These are phyloP conservation scores for Mycena crocata DNA, from an alignment of 768 basidiomycete species.

Conservation along the genomic window DNA sequence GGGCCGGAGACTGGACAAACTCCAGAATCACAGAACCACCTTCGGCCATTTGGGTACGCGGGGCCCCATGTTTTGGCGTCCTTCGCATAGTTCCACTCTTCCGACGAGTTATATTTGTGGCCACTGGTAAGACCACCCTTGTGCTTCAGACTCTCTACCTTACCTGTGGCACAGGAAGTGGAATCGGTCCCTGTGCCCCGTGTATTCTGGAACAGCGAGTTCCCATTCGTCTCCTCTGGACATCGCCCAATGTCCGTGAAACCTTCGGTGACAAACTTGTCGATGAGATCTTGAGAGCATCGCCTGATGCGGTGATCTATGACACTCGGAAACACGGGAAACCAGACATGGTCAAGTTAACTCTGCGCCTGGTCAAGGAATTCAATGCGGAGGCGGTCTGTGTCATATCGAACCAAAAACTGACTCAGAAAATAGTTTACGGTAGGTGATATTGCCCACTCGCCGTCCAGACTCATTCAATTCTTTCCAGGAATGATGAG, in stretches of 20 bases:
- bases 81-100: slow-evolving; percentile 66
- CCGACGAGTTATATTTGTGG: slow-evolving; percentile 66
- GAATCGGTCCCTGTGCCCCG: slow-evolving; percentile 72
- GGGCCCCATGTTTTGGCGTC: slow-evolving; percentile 66
- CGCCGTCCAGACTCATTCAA: background rate
- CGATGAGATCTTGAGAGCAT: slow-evolving; percentile 63
- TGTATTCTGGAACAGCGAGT: slow-evolving; percentile 62
- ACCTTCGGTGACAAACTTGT: slow-evolving; percentile 74
- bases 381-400: slow-evolving; percentile 66
- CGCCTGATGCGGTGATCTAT: slow-evolving; percentile 68
- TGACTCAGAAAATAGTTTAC: slow-evolving; percentile 69
- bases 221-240: slow-evolving; percentile 71
- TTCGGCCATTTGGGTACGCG: slow-evolving; percentile 66
- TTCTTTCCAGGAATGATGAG: slow-evolving; percentile 48
- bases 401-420: slow-evolving; percentile 68
- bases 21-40: slow-evolving; percentile 67
- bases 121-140: slow-evolving; percentile 55
- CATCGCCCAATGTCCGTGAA: slow-evolving; percentile 67
- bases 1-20: slow-evolving; percentile 70
- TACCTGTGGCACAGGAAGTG: slow-evolving; percentile 42
- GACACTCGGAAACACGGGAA: slow-evolving; percentile 60
- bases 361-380: slow-evolving; percentile 58
- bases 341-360: slow-evolving; percentile 62
- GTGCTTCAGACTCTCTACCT: slow-evolving; percentile 22
- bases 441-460: slow-evolving; percentile 46